These are phyloP conservation scores for Blumeria graminis DNA, from an alignment of 2,329 filamentous ascomycete genomes.

Conservation along the genomic window DNA sequence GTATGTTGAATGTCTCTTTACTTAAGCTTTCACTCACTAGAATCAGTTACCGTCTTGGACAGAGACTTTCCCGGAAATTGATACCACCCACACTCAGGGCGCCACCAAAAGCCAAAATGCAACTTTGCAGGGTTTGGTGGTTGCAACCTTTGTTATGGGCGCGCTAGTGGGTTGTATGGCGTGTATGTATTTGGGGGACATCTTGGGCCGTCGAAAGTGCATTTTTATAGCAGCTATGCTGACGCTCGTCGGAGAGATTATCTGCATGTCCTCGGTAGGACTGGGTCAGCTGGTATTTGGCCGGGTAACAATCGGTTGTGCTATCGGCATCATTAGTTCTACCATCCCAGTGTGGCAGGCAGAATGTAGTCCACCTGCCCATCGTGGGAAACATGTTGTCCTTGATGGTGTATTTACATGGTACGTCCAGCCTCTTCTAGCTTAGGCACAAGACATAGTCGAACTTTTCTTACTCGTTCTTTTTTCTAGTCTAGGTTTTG, in stretches of 20 bases:
- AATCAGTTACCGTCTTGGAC: background rate
- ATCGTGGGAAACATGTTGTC: conserved; percentile 22
- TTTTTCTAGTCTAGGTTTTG: conserved; percentile 14
- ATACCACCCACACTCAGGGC: background rate
- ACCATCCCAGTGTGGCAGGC: conserved; percentile 39
- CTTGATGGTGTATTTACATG: conserved; percentile 17
- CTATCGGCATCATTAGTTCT: conserved; percentile 26
- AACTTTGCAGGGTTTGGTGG: conserved; percentile 21
- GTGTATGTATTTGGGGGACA: conserved; percentile 26
- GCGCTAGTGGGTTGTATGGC: conserved; percentile 28
- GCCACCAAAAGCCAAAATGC: background rate
- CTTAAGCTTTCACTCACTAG: background rate
- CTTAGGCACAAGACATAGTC: background rate
- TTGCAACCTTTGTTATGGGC: conserved; percentile 30
- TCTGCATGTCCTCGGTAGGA: background rate
- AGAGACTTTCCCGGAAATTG: background rate
- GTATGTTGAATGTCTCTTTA: background rate
- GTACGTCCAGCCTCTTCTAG: conserved; percentile 2
- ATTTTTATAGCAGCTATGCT: background rate
- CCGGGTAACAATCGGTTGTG: conserved; percentile 24
- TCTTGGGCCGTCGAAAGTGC: conserved; percentile 19
- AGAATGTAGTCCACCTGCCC: conserved; percentile 21
- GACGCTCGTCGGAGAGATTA: background rate
- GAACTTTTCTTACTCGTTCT: background rate
- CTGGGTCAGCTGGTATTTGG: conserved; percentile 31